A percentile compares a stretch with the other conserved stretches of the same genome.
phyloP scores from a whole-genome alignment of 1,284 basidiomycete species.

The Malassezia equina region DNA sequence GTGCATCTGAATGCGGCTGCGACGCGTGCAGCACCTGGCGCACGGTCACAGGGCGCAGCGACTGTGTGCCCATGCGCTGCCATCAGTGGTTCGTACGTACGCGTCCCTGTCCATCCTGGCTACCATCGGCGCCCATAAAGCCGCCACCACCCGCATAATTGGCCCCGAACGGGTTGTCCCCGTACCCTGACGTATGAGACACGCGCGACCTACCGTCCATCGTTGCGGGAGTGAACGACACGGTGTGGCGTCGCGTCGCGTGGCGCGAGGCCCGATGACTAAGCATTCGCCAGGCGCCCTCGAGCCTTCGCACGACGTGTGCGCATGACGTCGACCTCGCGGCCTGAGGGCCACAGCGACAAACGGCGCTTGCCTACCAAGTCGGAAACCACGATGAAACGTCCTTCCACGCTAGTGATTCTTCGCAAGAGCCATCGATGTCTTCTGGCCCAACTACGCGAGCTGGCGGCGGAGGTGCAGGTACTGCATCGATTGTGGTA shows the following conservation, averaged over 20 bases:
- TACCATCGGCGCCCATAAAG: constrained; percentile 24
- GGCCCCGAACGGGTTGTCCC: constrained; percentile 8
- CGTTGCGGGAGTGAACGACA: background rate
- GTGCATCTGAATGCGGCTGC: constrained; percentile 76
- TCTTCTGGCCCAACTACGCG: constrained; percentile 1
- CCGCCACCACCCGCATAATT: constrained; percentile 16
- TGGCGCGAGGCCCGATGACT: constrained; percentile 3
- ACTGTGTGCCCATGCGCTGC: constrained; percentile 33
- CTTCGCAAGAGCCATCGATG: constrained; percentile 2
- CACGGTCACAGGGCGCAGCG: constrained; percentile 71
- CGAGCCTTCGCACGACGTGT: background rate
- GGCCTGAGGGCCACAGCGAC: background rate
- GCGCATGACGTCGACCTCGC: background rate
- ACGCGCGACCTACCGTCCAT: constrained; percentile 12
- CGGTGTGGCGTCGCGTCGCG: constrained; percentile 18
- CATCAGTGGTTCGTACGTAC: constrained; percentile 4
- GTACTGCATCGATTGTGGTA: constrained; percentile 16
- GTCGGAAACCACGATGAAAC: background rate
- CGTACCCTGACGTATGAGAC: constrained; percentile 3
- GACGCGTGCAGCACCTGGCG: constrained; percentile 66
- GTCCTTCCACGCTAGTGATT: background rate
- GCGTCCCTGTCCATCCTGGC: constrained; percentile 13
- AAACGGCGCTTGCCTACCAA: background rate
- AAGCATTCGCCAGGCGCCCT: too few relatives aligned
- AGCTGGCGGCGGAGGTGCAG: constrained; percentile 5